Evolutionary conservation across 176 grass and related monocot genomes (phyloP), one percentile per base, ranked within the genome.

Genomic region (Guadua angustifolia): DNA sequence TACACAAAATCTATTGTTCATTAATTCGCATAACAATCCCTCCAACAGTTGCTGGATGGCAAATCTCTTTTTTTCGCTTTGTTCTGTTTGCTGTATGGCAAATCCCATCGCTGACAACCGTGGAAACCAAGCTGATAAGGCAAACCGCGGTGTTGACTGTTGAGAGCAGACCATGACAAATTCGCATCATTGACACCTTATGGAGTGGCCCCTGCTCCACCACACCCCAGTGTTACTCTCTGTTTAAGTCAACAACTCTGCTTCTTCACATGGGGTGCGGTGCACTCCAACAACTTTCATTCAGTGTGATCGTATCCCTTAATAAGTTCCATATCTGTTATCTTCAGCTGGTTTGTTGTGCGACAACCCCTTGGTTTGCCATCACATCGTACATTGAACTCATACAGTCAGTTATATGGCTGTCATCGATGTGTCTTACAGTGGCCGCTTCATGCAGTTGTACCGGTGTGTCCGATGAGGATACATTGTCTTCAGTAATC

Each of bases 291-390:
- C 35, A 36, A 4, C 35, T 36, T 36, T 36, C 35, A 36, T 36
- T 36, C 35, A 36, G 35, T 36, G 35, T 36, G 35, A 36, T 36
- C 35, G 35, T 36, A 36, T 36, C 35, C 35, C 35, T 36, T 17
- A 17, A 70, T 12, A 17, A 17, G 19, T 35, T 53, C 78, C 45
- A 24, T 67, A 7, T 5, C 19, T 8, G 16, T 17, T 15, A 46
- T 10, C 21, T 81, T 59, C 45, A 53, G 35, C 65, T 73, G 45
- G 17, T 73, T 40, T 73, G 56, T 36, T 68, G 19, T 17, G 75
- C 45, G 39, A 82, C 71, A 29, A 59, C 39, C 29, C 71, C 71
- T 77, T 82, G 71, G 22, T 77, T 36, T 36, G 35, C 35, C 35
- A 40, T 59, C 17, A 11, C 38, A 12, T 58, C 17, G 47, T 11